phyloP scores from a whole-genome alignment of 768 basidiomycete genomes.

The Boletus reticulatus region DNA sequence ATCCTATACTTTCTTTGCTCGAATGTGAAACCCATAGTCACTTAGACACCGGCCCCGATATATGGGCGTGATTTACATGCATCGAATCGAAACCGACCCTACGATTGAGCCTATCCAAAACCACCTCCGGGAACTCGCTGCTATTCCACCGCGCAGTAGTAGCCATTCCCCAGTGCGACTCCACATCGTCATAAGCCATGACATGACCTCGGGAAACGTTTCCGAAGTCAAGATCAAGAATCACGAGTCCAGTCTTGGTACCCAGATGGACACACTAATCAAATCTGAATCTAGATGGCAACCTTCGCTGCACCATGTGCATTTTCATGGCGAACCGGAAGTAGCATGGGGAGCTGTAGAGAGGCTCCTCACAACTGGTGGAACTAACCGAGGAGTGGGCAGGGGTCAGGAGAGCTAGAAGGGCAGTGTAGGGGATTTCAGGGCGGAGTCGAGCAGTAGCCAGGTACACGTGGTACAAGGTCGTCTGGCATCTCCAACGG shows the following conservation, averaged over 20 bases:
- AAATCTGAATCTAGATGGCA: background rate
- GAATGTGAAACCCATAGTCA: background rate
- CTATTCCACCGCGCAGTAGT: background rate
- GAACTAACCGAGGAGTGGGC: too few species aligned
- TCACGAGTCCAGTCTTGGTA: background rate
- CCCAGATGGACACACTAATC: background rate
- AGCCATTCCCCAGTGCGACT: background rate
- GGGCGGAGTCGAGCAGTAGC: too few species aligned
- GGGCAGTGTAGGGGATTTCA: too few species aligned
- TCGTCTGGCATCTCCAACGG: background rate
- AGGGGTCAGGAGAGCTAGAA: too few species aligned
- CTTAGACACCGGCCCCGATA: constrained; percentile 3
- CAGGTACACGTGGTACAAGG: too few species aligned
- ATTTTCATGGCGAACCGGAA: constrained; percentile 11
- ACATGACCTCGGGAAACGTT: constrained; percentile 3
- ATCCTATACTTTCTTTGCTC: background rate
- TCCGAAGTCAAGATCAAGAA: background rate
- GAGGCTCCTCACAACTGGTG: constrained; percentile 2
- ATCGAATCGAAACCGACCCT: constrained; percentile 18
- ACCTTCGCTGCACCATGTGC: background rate
- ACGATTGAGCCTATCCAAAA: background rate
- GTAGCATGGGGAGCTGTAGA: constrained; percentile 14
- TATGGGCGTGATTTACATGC: constrained; percentile 18
- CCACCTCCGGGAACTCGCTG: constrained; percentile 6
- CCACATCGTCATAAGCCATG: constrained; percentile 12